phyloP scores from a whole-genome alignment of 1,139 yeast species.

The Tardiomyces depauwii region DNA sequence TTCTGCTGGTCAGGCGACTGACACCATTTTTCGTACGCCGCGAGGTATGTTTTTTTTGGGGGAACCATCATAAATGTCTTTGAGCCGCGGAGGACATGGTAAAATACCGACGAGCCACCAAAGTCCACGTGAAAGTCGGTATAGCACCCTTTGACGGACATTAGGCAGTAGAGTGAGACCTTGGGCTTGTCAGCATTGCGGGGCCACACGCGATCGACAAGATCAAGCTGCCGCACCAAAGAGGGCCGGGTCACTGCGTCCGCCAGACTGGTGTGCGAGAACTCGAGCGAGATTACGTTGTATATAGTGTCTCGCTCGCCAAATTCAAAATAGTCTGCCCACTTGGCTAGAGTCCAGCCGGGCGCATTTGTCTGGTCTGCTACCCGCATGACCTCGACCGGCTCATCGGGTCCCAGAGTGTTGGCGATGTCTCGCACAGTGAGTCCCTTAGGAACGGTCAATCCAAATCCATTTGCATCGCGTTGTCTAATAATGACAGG shows the following conservation, averaged over 20 bases:
- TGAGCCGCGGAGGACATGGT: slow-evolving; percentile 62
- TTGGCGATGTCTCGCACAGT: slow-evolving; percentile 49
- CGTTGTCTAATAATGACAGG: slow-evolving; percentile 31
- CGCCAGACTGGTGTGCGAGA: slow-evolving; percentile 49
- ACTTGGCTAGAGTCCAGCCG: slow-evolving; percentile 60
- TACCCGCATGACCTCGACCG: slow-evolving; percentile 84
- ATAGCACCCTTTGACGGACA: slow-evolving; percentile 73
- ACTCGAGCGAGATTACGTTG: slow-evolving; percentile 75
- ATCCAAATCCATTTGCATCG: slow-evolving; percentile 26
- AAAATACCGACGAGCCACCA: slow-evolving; percentile 88
- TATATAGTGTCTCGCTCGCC: slow-evolving; percentile 52
- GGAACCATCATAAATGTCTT: slow-evolving; percentile 73
- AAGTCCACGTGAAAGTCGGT: slow-evolving; percentile 90
- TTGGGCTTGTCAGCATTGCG: slow-evolving; percentile 34
- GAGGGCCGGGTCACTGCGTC: slow-evolving; percentile 46
- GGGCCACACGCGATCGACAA: slow-evolving; percentile 62
- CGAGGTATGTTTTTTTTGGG: slow-evolving; percentile 54
- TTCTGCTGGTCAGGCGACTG: slow-evolving; percentile 48
- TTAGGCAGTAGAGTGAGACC: slow-evolving; percentile 73
- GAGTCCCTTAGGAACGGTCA: slow-evolving; percentile 34
- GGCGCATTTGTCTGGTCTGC: slow-evolving; percentile 54
- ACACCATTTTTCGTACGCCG: slow-evolving; percentile 64
- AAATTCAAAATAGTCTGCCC: slow-evolving; percentile 63
- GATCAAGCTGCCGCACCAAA: slow-evolving; percentile 55
- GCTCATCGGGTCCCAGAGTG: slow-evolving; percentile 49